phyloP scores from a whole-genome alignment of 495 filamentous ascomycete species.

The Hypoxylon perforatum region DNA sequence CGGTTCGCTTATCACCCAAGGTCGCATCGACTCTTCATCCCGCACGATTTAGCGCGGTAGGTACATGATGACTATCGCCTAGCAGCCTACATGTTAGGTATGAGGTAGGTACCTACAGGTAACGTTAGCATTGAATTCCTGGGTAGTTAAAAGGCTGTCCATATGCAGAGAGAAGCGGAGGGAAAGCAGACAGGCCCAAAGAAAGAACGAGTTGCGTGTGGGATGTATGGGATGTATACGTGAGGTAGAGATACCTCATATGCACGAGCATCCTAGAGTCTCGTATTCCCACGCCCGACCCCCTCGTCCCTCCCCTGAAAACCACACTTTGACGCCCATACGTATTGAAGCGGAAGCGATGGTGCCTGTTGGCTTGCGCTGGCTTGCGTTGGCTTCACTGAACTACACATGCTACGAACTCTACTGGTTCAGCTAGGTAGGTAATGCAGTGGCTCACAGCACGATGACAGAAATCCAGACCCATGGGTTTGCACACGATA shows the following conservation, averaged over 20 bases:
- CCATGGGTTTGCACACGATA: constrained; percentile 20
- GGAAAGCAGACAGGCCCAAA: neutral
- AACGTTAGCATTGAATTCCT: neutral
- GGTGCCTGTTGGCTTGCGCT: constrained; percentile 10
- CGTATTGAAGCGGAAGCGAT: neutral
- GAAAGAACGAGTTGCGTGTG: neutral
- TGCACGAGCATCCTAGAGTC: constrained; percentile 25
- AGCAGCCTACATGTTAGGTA: neutral
- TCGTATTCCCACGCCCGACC: constrained; percentile 30
- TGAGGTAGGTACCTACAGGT: constrained; percentile 1
- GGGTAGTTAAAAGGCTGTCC: too few species aligned
- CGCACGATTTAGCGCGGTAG: constrained; percentile 5
- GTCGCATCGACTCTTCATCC: constrained; percentile 30
- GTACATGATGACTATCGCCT: neutral
- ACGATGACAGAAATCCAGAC: constrained; percentile 20
- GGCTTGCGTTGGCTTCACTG: constrained; percentile 1
- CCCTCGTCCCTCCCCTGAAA: neutral
- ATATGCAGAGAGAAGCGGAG: neutral
- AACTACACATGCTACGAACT: constrained; percentile 11
- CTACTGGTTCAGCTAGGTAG: constrained; percentile 22
- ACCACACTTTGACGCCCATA: neutral
- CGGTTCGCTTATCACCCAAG: constrained; percentile 30
- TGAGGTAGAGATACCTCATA: constrained; percentile 2
- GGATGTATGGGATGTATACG: neutral
- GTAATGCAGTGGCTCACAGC: constrained; percentile 11